phyloP scores from a whole-genome alignment of 805 yeast species.

The Torulaspora quercuum region DNA sequence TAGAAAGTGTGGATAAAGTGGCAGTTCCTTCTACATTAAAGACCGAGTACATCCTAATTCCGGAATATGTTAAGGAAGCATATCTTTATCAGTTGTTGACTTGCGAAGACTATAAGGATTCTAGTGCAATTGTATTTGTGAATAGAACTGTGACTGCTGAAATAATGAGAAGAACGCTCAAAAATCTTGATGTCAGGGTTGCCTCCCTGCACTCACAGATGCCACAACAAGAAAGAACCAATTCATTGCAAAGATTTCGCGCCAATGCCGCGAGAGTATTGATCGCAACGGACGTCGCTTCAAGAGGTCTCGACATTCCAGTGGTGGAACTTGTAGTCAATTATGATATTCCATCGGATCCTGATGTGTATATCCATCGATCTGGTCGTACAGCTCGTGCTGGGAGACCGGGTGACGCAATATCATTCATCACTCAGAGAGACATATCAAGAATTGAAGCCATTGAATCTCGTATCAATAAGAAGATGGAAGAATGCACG shows the following conservation, averaged over 20 bases:
- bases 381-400: conserved; percentile 99
- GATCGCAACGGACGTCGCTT: conserved; percentile 95
- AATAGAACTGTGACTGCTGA: conserved; percentile 91
- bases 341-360: conserved; percentile 91
- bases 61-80: conserved; percentile 87
- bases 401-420: conserved; percentile 80
- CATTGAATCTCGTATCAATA: conserved; percentile 79
- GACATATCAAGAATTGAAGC: conserved; percentile 79
- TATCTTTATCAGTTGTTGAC: conserved; percentile 68
- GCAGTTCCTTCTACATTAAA: conserved; percentile 74
- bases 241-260: conserved; percentile 85
- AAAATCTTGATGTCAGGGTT: conserved; percentile 70
- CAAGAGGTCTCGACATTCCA: conserved; percentile 97
- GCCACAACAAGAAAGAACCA: conserved; percentile 89
- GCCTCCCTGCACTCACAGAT: conserved; percentile 91
- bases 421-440: conserved; percentile 78
- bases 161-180: conserved; percentile 69
- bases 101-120: conserved; percentile 56
- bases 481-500: conserved; percentile 73
- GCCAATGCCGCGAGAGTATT: conserved; percentile 92
- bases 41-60: conserved; percentile 69
- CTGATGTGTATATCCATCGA: conserved; percentile 94
- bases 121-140: conserved; percentile 82
- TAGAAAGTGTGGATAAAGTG: conserved; percentile 66
- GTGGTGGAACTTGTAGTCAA: conserved; percentile 85